These are phyloP conservation scores for Colletotrichum paranaense DNA, from an alignment of 2,329 filamentous ascomycete species.

Conservation along the genomic window DNA sequence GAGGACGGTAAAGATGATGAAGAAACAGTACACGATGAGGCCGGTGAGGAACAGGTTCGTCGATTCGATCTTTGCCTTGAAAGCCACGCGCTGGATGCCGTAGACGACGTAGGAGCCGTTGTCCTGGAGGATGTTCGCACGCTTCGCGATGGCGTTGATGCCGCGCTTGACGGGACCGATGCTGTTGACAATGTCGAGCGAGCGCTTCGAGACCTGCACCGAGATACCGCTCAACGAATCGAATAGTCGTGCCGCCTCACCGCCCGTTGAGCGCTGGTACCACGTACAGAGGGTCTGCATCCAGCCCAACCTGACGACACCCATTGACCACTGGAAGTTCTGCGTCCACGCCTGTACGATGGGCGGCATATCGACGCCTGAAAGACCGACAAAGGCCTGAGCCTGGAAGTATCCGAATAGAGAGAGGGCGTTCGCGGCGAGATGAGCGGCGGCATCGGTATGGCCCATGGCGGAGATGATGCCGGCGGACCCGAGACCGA, in stretches of 20 bases:
- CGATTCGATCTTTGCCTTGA: conserved; percentile 84
- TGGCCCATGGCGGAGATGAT: conserved; percentile 91
- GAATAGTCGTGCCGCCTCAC: conserved; percentile 82
- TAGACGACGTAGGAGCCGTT: conserved; percentile 73
- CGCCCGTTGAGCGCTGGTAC: conserved; percentile 95
- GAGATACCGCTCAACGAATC: conserved; percentile 80
- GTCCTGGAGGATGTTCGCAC: conserved; percentile 63
- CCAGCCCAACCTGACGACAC: conserved; percentile 87
- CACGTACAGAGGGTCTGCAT: conserved; percentile 91
- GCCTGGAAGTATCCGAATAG: conserved; percentile 95
- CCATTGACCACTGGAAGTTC: conserved; percentile 99
- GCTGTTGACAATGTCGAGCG: conserved; percentile 48
- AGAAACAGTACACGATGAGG: conserved; percentile 87
- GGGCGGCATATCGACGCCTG: conserved; percentile 82
- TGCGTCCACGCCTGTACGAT: conserved; percentile 95
- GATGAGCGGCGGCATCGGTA: conserved; percentile 92
- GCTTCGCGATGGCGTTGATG: conserved; percentile 58
- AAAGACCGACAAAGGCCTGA: conserved; percentile 91
- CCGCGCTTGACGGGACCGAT: conserved; percentile 59
- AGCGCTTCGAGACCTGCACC: conserved; percentile 80
- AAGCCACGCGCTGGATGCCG: conserved; percentile 91
- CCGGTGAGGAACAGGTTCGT: conserved; percentile 96
- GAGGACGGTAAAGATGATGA: conserved; percentile 80
- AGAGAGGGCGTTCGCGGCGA: conserved; percentile 91
- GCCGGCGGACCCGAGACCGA: conserved; percentile 86